Evolutionary conservation across 176 grass and related monocot species (phyloP).

Genomic region (Hyparrhenia diplandra): DNA sequence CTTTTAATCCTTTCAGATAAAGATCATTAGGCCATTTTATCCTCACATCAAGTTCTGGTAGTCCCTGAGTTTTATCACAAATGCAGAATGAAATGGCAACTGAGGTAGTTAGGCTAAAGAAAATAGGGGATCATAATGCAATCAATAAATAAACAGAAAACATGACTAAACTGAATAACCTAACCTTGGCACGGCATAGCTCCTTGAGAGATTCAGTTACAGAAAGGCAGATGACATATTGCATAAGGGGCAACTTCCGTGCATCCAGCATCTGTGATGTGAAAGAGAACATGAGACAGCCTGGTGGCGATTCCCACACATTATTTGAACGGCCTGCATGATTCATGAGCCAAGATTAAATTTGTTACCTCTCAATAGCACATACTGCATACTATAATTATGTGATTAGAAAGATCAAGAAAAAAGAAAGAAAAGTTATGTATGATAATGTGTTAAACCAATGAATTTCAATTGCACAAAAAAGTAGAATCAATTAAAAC

Average conservation of each 20-base stretch:
- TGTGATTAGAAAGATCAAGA: not conserved
- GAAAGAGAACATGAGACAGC: slow-evolving; percentile 93
- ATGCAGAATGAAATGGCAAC: not conserved
- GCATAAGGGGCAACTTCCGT: slow-evolving; percentile 72
- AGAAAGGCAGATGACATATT: slow-evolving; percentile 81
- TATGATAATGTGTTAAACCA: not conserved
- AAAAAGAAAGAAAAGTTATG: not conserved
- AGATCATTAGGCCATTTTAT: slow-evolving; percentile 70
- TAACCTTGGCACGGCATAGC: slow-evolving; percentile 62
- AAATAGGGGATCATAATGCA: not conserved
- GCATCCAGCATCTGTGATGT: slow-evolving; percentile 74
- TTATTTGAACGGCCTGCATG: slow-evolving; percentile 66
- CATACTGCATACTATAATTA: no score
- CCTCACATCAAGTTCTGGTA: slow-evolving; percentile 62
- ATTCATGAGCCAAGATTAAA: not conserved
- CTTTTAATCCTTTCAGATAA: no score
- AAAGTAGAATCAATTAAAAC: not conserved
- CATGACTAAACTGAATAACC: not conserved
- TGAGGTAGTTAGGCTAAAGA: not conserved
- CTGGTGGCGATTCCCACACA: slow-evolving; percentile 82
- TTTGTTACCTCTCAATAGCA: not conserved
- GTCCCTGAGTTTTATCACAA: slow-evolving; percentile 48
- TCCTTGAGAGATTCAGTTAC: slow-evolving; percentile 76
- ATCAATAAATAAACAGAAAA: not conserved
- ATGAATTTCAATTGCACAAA: not conserved